These are phyloP conservation scores for Leishmania tropica DNA, from an alignment of 208 protist species.

Conservation along the genomic window DNA sequence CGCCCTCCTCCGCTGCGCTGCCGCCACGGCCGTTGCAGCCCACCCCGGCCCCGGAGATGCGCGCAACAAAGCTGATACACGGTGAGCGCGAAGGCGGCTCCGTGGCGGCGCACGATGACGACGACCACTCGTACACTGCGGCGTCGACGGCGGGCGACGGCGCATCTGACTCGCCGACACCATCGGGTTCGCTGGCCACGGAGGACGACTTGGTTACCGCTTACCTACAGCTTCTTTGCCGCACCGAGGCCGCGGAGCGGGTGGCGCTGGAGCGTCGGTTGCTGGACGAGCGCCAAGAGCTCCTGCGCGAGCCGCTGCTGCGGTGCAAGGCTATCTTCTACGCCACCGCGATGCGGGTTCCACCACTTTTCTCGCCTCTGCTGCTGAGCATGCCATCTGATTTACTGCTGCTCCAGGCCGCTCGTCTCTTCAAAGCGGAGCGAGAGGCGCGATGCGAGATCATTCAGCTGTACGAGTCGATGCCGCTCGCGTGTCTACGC, in stretches of 20 bases:
- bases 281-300: conserved; percentile 30
- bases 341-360: conserved; percentile 31
- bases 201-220: conserved; percentile 30
- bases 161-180: neutral
- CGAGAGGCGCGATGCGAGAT: conserved; percentile 47
- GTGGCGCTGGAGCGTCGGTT: conserved; percentile 48
- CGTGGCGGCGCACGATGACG: neutral
- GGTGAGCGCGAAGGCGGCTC: too few species aligned
- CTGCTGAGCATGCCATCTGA: conserved; percentile 51
- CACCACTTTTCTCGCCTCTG: conserved; percentile 60
- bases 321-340: conserved; percentile 35
- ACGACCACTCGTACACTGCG: neutral
- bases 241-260: conserved; percentile 72
- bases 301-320: conserved; percentile 32
- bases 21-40: too few species aligned
- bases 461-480: conserved; percentile 55
- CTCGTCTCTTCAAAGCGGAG: conserved; percentile 63
- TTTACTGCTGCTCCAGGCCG: conserved; percentile 45
- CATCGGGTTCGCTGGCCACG: neutral
- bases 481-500: conserved; percentile 60
- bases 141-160: neutral
- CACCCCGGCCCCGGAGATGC: too few species aligned
- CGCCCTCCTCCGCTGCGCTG: too few species aligned
- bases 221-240: conserved; percentile 58
- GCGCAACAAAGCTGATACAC: too few species aligned